These are phyloP conservation scores for Oryza longistaminata DNA, from an alignment of 176 grass and related monocot species.

Conservation along the genomic window DNA sequence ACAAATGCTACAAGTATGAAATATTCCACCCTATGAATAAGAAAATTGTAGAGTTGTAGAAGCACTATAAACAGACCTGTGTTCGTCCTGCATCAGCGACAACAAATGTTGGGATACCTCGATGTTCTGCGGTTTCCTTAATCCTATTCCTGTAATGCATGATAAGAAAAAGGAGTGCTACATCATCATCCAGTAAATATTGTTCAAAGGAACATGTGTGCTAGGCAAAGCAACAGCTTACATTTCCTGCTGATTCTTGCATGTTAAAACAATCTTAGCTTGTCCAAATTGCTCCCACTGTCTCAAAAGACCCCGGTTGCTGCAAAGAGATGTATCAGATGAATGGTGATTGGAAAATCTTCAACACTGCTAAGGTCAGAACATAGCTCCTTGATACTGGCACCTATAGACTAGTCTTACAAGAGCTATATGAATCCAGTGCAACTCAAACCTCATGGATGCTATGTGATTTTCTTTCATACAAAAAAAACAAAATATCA, in stretches of 20 bases:
- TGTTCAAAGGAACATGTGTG: neutral
- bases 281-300: slow-evolving; percentile 96
- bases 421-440: neutral
- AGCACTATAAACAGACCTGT: slow-evolving; percentile 55
- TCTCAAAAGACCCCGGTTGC: slow-evolving; percentile 71
- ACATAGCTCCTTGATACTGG: neutral
- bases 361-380: neutral
- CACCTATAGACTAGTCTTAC: neutral
- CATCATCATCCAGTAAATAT: slow-evolving; percentile 19
- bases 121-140: slow-evolving; percentile 78
- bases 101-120: slow-evolving; percentile 78
- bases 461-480: neutral
- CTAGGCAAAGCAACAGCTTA: slow-evolving; percentile 34
- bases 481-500: neutral
- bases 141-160: slow-evolving; percentile 66
- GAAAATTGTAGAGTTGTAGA: neutral
- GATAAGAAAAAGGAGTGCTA: neutral
- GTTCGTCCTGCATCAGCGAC: slow-evolving; percentile 95
- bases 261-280: slow-evolving; percentile 92
- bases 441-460: neutral
- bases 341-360: neutral
- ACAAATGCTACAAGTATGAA: neutral
- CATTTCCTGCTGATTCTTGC: slow-evolving; percentile 99
- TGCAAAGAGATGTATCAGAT: slow-evolving; percentile 39
- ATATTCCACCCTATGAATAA: neutral